Percentiles rank a stretch among this genome's conserved stretches.
phyloP scores from a whole-genome alignment of 805 yeast species.

The Teunomyces cretensis region DNA sequence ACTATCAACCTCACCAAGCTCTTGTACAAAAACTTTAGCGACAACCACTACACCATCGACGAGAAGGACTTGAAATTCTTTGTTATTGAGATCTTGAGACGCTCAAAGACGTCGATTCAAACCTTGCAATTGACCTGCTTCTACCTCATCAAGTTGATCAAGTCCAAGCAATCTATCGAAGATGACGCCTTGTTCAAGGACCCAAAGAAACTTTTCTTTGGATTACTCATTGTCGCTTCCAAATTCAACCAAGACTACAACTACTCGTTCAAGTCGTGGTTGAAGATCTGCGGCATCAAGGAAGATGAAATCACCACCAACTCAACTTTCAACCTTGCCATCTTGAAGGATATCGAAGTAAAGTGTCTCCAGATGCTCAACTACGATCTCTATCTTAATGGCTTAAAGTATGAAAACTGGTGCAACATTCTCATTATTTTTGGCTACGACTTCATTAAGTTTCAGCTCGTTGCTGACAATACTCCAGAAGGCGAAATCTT shows the following conservation, averaged over 20 bases:
- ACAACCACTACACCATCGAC: constrained; percentile 6
- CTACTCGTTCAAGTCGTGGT: constrained; percentile 70
- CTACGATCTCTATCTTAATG: constrained; percentile 57
- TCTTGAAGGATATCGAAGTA: constrained; percentile 54
- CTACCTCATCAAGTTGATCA: constrained; percentile 54
- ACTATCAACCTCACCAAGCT: constrained; percentile 35
- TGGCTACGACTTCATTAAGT: constrained; percentile 42
- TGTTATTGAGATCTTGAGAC: constrained; percentile 42
- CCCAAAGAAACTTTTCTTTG: constrained; percentile 67
- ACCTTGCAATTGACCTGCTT: constrained; percentile 66
- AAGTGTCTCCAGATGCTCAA: constrained; percentile 52
- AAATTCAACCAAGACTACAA: constrained; percentile 75
- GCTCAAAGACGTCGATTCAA: constrained; percentile 60
- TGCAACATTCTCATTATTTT: constrained; percentile 42
- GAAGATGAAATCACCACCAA: constrained; percentile 15
- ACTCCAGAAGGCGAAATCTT: constrained; percentile 15
- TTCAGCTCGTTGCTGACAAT: constrained; percentile 26
- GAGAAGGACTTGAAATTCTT: constrained; percentile 24
- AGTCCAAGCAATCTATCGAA: constrained; percentile 11
- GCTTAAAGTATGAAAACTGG: constrained; percentile 47
- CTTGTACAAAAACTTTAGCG: constrained; percentile 18
- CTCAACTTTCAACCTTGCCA: constrained; percentile 40
- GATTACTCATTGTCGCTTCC: constrained; percentile 67
- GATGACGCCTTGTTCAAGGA: constrained; percentile 29
- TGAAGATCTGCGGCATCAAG: constrained; percentile 62